Percentiles rank a stretch among this genome's conserved stretches.
These are phyloP conservation scores for Aspergillus novofumigatus DNA, from an alignment of 2,329 filamentous ascomycete genomes.

Conservation along the genomic window DNA sequence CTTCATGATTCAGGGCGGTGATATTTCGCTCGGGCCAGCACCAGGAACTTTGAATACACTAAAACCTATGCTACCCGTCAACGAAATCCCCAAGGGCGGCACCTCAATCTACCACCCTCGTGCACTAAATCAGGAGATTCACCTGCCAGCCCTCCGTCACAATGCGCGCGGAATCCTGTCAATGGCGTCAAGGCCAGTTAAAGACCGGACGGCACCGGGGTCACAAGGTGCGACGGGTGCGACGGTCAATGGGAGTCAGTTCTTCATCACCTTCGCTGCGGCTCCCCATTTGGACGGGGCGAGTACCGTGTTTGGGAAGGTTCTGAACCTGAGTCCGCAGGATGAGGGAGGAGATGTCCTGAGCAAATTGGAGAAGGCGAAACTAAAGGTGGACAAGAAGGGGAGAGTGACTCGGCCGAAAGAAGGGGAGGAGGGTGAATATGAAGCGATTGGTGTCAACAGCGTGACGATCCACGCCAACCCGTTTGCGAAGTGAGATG, in stretches of 20 bases:
- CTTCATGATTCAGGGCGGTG: conserved; percentile 63
- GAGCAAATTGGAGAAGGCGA: conserved; percentile 54
- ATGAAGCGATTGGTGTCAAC: conserved; percentile 53
- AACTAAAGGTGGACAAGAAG: conserved; percentile 61
- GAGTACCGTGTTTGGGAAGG: conserved; percentile 63
- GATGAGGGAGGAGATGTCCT: conserved; percentile 45
- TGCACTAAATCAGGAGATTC: conserved; percentile 60
- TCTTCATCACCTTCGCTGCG: conserved; percentile 60
- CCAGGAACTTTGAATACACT: conserved; percentile 38
- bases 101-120: conserved; percentile 51
- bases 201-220: conserved; percentile 43
- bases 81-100: conserved; percentile 51
- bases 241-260: conserved; percentile 55
- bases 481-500: conserved; percentile 53
- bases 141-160: conserved; percentile 52
- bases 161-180: conserved; percentile 55
- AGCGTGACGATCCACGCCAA: conserved; percentile 61
- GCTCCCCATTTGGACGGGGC: conserved; percentile 63
- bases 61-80: conserved; percentile 40
- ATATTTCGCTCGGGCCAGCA: conserved; percentile 43
- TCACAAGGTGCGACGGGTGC: conserved; percentile 38
- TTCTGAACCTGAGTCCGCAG: conserved; percentile 44
- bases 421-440: conserved; percentile 33
- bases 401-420: conserved; percentile 49
- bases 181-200: conserved; percentile 54